phyloP scores from a whole-genome alignment of 2,329 filamentous ascomycete genomes.

The Keithomyces neogunnii region DNA sequence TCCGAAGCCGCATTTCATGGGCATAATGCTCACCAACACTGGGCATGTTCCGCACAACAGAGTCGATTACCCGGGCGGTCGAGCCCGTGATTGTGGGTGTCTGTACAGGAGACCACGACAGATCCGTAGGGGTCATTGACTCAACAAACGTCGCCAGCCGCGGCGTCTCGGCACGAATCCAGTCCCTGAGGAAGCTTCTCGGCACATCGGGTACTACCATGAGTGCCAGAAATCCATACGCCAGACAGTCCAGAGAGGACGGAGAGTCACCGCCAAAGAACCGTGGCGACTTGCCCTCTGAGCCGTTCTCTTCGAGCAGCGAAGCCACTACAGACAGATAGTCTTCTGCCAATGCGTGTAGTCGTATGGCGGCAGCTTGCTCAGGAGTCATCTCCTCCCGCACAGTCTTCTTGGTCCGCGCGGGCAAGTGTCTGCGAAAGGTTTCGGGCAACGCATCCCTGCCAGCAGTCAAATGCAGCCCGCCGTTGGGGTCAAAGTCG shows the following conservation, averaged over 20 bases:
- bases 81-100: slow-evolving; percentile 14
- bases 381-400: slow-evolving; percentile 58
- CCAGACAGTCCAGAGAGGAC: slow-evolving; percentile 62
- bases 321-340: slow-evolving; percentile 65
- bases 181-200: slow-evolving; percentile 31
- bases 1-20: slow-evolving; percentile 27
- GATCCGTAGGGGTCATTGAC: slow-evolving; percentile 16
- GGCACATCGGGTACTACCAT: slow-evolving; percentile 49
- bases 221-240: slow-evolving; percentile 69
- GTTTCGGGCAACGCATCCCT: slow-evolving; percentile 30
- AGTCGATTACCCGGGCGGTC: slow-evolving; percentile 24
- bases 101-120: background rate
- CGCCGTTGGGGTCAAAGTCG: slow-evolving; percentile 36
- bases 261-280: slow-evolving; percentile 21
- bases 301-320: slow-evolving; percentile 28
- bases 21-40: slow-evolving; percentile 26
- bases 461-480: slow-evolving; percentile 27
- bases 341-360: slow-evolving; percentile 63
- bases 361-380: slow-evolving; percentile 63
- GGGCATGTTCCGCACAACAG: slow-evolving; percentile 26
- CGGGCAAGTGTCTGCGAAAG: slow-evolving; percentile 29
- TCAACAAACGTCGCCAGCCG: slow-evolving; percentile 23
- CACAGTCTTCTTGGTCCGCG: slow-evolving; percentile 45
- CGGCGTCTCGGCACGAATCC: slow-evolving; percentile 25
- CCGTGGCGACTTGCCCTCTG: slow-evolving; percentile 10